phyloP scores from a whole-genome alignment of 176 grass and related monocot genomes.

The Bromus sterilis region DNA sequence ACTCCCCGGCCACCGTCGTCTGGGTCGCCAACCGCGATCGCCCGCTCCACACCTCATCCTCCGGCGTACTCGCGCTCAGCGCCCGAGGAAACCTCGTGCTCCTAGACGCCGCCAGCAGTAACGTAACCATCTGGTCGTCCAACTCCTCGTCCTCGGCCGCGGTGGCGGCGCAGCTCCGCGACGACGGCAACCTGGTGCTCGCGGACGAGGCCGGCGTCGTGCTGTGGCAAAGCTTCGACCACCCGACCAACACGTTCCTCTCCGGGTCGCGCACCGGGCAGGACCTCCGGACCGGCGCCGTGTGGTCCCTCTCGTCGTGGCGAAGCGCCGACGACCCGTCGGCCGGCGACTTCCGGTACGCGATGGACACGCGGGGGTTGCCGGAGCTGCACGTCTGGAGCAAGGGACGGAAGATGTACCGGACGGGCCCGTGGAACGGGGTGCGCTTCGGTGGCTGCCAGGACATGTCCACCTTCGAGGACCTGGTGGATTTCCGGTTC shows the following conservation, averaged over 20 bases:
- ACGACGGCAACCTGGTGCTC: slow-evolving; percentile 54
- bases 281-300: slow-evolving; percentile 12
- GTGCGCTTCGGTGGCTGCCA: slow-evolving; percentile 40
- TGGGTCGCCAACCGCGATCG: slow-evolving; percentile 62
- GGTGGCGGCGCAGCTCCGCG: slow-evolving; percentile 11
- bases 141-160: slow-evolving; percentile 3
- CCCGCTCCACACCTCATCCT: slow-evolving; percentile 10
- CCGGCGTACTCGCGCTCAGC: not conserved
- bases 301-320: slow-evolving; percentile 43
- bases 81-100: slow-evolving; percentile 26
- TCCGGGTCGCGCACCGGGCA: slow-evolving; percentile 21
- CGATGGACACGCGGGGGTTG: slow-evolving; percentile 32
- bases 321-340: slow-evolving; percentile 28
- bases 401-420: not conserved
- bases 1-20: slow-evolving; percentile 28
- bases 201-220: not conserved
- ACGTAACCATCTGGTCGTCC: slow-evolving; percentile 17
- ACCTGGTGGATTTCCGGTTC: slow-evolving; percentile 35
- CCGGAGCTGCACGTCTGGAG: slow-evolving; percentile 39
- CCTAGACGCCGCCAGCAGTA: not conserved
- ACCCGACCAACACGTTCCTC: slow-evolving; percentile 55
- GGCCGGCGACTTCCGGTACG: slow-evolving; percentile 19
- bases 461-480: slow-evolving; percentile 36
- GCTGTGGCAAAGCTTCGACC: slow-evolving; percentile 60
- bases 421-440: slow-evolving; percentile 54